These are phyloP conservation scores for Mycena filopes DNA, from an alignment of 768 basidiomycete species.

Conservation along the genomic window DNA sequence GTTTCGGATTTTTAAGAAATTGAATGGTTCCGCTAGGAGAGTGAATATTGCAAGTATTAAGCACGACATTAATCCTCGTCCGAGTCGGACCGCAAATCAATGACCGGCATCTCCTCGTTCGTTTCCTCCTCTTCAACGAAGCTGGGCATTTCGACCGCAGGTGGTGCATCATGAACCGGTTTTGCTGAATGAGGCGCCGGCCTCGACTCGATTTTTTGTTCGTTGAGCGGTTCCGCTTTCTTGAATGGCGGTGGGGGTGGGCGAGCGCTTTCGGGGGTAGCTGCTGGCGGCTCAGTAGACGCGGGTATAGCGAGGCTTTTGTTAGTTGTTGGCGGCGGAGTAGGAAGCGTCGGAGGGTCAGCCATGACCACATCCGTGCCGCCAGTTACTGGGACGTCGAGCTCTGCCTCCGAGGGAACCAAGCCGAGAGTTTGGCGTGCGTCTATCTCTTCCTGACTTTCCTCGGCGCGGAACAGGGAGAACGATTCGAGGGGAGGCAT, in stretches of 20 bases:
- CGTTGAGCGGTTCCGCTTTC: background rate
- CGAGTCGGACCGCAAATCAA: conserved; percentile 84
- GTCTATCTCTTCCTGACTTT: conserved; percentile 69
- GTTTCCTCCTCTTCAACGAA: conserved; percentile 56
- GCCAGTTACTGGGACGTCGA: background rate
- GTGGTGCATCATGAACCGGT: background rate
- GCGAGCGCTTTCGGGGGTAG: background rate
- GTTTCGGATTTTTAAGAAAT: no score
- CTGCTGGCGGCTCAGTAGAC: background rate
- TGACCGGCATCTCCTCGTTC: conserved; percentile 81
- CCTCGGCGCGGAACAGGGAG: conserved; percentile 70
- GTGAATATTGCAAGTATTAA: no score
- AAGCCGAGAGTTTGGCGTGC: conserved; percentile 55
- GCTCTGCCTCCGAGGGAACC: conserved; percentile 21
- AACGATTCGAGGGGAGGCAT: conserved; percentile 71
- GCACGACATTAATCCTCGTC: conserved; percentile 57
- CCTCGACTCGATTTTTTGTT: background rate
- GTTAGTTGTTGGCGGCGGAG: background rate
- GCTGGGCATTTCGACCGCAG: conserved; percentile 6
- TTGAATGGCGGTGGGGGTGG: background rate
- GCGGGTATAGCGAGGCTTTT: background rate
- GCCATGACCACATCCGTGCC: conserved; percentile 25
- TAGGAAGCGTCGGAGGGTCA: conserved; percentile 6
- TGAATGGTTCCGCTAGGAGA: no score
- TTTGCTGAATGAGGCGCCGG: background rate